Evolutionary conservation across 192 early-diverging fungal genomes (phyloP).

Genomic region (Entomortierella chlamydospora): DNA sequence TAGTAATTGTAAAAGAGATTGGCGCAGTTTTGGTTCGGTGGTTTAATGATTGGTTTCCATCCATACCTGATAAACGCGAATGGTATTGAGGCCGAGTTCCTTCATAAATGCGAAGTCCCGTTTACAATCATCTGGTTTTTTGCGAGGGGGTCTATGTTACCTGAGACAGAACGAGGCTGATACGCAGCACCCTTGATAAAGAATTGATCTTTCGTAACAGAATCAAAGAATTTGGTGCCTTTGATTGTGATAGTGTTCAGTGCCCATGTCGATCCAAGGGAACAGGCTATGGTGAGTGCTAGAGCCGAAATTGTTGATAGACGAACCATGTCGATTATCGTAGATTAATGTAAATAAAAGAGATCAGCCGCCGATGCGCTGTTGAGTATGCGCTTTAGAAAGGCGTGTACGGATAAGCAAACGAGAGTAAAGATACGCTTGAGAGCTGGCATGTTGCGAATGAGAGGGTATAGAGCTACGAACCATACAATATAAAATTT

Average conservation of each 20-base stretch:
- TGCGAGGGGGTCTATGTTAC: conserved; percentile 69
- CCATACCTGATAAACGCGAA: conserved; percentile 80
- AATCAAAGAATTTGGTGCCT: conserved; percentile 78
- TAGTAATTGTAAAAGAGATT: too few relatives aligned
- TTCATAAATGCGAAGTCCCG: conserved; percentile 75
- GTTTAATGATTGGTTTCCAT: too few relatives aligned
- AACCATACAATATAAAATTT: too few relatives aligned
- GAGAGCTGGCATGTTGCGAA: too few relatives aligned
- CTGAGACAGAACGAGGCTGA: conserved; percentile 67
- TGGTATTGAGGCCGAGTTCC: conserved; percentile 73
- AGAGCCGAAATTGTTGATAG: neutral
- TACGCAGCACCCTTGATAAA: conserved; percentile 83
- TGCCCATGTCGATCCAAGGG: conserved; percentile 21
- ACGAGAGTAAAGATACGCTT: too few relatives aligned
- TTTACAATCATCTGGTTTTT: conserved; percentile 67
- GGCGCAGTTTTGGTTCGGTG: too few relatives aligned
- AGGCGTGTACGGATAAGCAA: too few relatives aligned
- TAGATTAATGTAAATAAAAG: too few relatives aligned
- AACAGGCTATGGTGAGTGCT: neutral
- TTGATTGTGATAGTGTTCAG: conserved; percentile 76
- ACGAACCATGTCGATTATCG: neutral
- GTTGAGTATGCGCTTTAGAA: too few relatives aligned
- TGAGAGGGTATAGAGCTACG: too few relatives aligned
- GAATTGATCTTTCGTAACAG: conserved; percentile 78
- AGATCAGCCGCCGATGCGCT: too few relatives aligned